These are phyloP conservation scores for Choiromyces venosus DNA, from an alignment of 495 filamentous ascomycete species.

Conservation along the genomic window DNA sequence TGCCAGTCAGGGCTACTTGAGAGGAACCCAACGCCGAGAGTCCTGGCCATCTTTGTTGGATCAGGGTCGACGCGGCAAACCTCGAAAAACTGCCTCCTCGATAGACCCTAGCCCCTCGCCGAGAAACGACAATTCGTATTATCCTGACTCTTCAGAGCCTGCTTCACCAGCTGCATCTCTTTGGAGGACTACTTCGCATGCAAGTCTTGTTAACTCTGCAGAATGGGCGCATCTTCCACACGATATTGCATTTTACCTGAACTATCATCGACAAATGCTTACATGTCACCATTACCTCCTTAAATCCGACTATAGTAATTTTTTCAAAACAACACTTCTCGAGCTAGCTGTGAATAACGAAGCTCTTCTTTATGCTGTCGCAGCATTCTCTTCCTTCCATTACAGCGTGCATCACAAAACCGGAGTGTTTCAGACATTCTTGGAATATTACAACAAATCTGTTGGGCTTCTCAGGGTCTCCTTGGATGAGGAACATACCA, in stretches of 20 bases:
- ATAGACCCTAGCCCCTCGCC: conserved; percentile 40
- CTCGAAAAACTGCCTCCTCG: conserved; percentile 36
- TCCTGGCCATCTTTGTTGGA: conserved; percentile 36
- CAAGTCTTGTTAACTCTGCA: conserved; percentile 25
- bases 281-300: conserved; percentile 76
- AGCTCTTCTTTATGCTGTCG: conserved; percentile 78
- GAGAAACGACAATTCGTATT: conserved; percentile 29
- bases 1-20: conserved; percentile 33
- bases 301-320: conserved; percentile 59
- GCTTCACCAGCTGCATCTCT: conserved; percentile 31
- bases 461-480: conserved; percentile 68
- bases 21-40: conserved; percentile 31
- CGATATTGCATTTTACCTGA: conserved; percentile 71
- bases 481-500: conserved; percentile 60
- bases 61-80: conserved; percentile 29
- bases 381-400: conserved; percentile 88
- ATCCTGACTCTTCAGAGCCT: conserved; percentile 37
- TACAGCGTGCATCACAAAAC: conserved; percentile 61
- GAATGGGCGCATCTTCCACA: conserved; percentile 45
- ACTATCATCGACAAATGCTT: conserved; percentile 68
- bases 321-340: conserved; percentile 65
- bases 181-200: conserved; percentile 29
- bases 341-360: conserved; percentile 71
- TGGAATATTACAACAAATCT: conserved; percentile 85
- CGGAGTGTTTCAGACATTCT: conserved; percentile 71